Evolutionary conservation across 225 moss, liverwort and hornwort species (phyloP).

Genomic region (Marchantia paleacea): DNA sequence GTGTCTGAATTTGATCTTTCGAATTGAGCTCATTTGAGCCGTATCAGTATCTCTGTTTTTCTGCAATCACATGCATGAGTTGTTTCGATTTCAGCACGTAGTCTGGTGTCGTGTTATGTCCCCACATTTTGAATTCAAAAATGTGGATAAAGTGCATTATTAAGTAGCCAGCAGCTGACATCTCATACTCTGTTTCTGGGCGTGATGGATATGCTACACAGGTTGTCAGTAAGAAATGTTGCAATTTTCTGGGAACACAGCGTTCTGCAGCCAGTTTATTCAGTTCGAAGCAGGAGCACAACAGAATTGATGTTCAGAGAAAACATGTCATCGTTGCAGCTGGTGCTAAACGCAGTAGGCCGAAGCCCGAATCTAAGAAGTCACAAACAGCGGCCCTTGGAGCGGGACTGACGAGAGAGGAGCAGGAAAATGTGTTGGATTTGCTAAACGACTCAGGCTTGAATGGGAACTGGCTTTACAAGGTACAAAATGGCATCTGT

Average conservation of each 20-base stretch:
- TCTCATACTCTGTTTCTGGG: background rate
- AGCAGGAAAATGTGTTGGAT: slow-evolving; percentile 42
- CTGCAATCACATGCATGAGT: background rate
- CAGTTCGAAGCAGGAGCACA: slow-evolving; percentile 18
- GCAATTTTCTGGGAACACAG: slow-evolving; percentile 18
- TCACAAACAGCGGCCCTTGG: slow-evolving; percentile 29
- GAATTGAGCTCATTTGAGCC: background rate
- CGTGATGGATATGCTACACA: slow-evolving; percentile 13
- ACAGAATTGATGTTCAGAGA: background rate
- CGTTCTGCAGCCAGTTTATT: slow-evolving; percentile 24
- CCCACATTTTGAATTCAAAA: background rate
- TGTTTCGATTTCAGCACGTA: background rate
- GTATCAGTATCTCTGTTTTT: background rate
- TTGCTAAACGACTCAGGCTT: slow-evolving; percentile 32
- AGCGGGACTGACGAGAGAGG: slow-evolving; percentile 31
- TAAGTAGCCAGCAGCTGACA: background rate
- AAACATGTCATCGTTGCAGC: slow-evolving; percentile 11
- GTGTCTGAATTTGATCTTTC: background rate
- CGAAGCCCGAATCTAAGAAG: slow-evolving; percentile 25
- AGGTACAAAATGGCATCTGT: slow-evolving; percentile 28
- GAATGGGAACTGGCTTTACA: slow-evolving; percentile 45
- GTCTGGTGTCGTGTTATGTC: too few relatives aligned
- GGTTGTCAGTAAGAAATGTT: slow-evolving; percentile 16
- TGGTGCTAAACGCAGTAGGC: slow-evolving; percentile 26
- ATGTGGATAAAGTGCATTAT: background rate